Evolutionary conservation across 345 rosid genomes (phyloP).

Genomic region (Salix purpurea): DNA sequence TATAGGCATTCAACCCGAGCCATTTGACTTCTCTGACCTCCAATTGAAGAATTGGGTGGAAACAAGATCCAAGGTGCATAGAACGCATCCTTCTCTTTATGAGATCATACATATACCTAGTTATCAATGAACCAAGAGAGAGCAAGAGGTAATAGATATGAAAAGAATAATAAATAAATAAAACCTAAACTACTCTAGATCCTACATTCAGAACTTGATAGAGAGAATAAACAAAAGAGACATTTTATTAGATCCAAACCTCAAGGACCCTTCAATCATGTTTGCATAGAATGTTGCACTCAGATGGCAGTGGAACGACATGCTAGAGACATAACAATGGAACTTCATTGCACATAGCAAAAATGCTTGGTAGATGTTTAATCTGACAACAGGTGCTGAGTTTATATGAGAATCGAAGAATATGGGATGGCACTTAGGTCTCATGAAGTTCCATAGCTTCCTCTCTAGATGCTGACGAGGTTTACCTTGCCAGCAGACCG

Average conservation of each 20-base stretch:
- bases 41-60: slow-evolving; percentile 39
- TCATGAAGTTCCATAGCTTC: slow-evolving; percentile 51
- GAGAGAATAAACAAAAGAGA: background rate
- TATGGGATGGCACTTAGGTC: slow-evolving; percentile 75
- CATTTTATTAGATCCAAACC: slow-evolving; percentile 30
- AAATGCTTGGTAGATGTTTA: slow-evolving; percentile 78
- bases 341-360: slow-evolving; percentile 79
- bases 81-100: slow-evolving; percentile 50
- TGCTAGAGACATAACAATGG: slow-evolving; percentile 55
- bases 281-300: slow-evolving; percentile 26
- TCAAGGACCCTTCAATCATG: slow-evolving; percentile 46
- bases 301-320: slow-evolving; percentile 51
- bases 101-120: slow-evolving; percentile 52
- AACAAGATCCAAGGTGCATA: slow-evolving; percentile 19
- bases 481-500: slow-evolving; percentile 54
- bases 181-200: background rate
- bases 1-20: slow-evolving; percentile 69
- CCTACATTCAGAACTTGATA: background rate
- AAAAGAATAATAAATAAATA: too few species aligned
- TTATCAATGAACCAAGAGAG: background rate
- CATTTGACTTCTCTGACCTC: slow-evolving; percentile 57
- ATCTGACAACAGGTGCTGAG: slow-evolving; percentile 54
- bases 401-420: slow-evolving; percentile 78
- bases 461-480: slow-evolving; percentile 39
- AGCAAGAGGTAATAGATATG: background rate